These are phyloP conservation scores for Xerocomus alliaceus DNA, from an alignment of 1,284 basidiomycete genomes.

Conservation along the genomic window DNA sequence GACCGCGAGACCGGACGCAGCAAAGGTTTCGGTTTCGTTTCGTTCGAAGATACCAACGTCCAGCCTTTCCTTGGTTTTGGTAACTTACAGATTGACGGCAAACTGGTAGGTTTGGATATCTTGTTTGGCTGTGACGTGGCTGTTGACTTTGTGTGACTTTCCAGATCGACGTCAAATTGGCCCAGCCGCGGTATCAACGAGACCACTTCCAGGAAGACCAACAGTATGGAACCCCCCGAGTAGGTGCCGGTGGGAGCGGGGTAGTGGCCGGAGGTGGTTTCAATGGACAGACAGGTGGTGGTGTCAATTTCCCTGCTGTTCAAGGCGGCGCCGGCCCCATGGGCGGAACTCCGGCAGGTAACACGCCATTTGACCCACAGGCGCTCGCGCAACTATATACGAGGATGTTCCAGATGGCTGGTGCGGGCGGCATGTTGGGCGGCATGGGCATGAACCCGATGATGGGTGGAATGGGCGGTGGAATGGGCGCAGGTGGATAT, in stretches of 20 bases:
- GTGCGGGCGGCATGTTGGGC: conserved; percentile 51
- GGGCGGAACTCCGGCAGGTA: conserved; percentile 41
- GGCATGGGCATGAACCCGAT: conserved; percentile 45
- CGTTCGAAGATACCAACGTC: conserved; percentile 89
- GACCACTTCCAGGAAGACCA: conserved; percentile 58
- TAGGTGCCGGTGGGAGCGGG: conserved; percentile 9
- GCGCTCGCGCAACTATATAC: conserved; percentile 82
- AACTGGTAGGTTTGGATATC: conserved; percentile 65
- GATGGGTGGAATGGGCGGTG: conserved; percentile 41
- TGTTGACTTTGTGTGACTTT: conserved; percentile 11
- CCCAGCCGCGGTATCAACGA: conserved; percentile 84
- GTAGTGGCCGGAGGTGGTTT: conserved; percentile 32
- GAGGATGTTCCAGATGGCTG: conserved; percentile 81
- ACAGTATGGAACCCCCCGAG: conserved; percentile 37
- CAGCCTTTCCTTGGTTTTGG: conserved; percentile 85
- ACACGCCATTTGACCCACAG: conserved; percentile 79
- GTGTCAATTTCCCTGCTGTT: conserved; percentile 36
- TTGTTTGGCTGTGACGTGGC: not conserved
- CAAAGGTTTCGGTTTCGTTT: conserved; percentile 98
- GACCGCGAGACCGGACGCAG: conserved; percentile 95
- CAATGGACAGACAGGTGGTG: conserved; percentile 29
- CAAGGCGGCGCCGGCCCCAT: conserved; percentile 34
- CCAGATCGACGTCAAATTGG: conserved; percentile 94
- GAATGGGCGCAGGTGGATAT: conserved; percentile 48
- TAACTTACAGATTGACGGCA: conserved; percentile 90